Base-by-base conservation (phyloP, 805 yeast species). In the Hanseniaspora pseudoguilliermondii region DNA sequence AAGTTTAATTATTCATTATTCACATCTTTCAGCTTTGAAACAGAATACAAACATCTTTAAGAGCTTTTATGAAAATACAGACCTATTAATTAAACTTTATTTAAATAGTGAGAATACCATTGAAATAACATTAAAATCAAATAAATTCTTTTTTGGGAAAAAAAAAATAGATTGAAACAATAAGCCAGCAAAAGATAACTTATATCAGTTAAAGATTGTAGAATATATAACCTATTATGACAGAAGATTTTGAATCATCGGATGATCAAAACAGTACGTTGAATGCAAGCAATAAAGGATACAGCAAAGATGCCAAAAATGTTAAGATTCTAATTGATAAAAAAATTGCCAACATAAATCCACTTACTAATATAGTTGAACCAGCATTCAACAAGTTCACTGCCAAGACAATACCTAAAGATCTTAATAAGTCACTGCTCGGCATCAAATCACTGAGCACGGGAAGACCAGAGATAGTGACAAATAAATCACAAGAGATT, bases 351-450 rank as follows among this genome's bases (percentile, higher is more conserved):
- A 51, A 51, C 29, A 51, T 51, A 7, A 51, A 51, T 20, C 55
- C 55, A 11, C 10, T 43, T 5, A 51, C 55, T 3, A 51, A 51
- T 11, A 38, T 51, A 10, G 55, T 51, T n/a, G 55, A 51, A 15
- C 55, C 55, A 35, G 55, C 55, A 2, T 51, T 51, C 39, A 35
- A 35, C n/a, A 51, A 35, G 39, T 46, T 46, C 25, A 29, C 34
- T 29, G 3, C 47, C 9, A 27, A 44, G 29, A 20, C 36, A 27
- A 9, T 11, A 11, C 10, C 29, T 9, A 44, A 44, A 27, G 20
- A 29, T 13, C 5, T 20, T 13, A 46, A 34, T 3, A 41, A 13
- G 13, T 5, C 44, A 41, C 44, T 41, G 3, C 10, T 41, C 7
- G 44, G 21, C 8, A 15, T 15, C 2, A 23, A 41, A 16, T 21